Evolutionary conservation across 108 stramenopile species (phyloP), one percentile per base, ranked within the genome.

Genomic region (Skeletonema grethae): DNA sequence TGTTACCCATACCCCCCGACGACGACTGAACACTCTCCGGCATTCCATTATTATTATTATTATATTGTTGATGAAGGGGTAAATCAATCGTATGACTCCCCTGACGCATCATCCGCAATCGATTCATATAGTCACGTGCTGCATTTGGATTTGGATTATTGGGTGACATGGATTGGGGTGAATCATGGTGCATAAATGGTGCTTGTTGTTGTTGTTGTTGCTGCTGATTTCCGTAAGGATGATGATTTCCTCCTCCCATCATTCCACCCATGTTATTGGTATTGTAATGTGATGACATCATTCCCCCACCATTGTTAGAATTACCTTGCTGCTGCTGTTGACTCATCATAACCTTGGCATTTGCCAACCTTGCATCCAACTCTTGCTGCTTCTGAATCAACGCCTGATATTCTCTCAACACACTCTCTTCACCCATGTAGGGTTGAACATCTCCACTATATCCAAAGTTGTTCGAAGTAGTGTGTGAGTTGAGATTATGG

Each of bases 321-420:
- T 48, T 8, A 41, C 63, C 34, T 15, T 62, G 73, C 30, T 36
- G 39, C 20, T 69, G 39, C 22, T 69, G 69, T 18, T 66, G 35
- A 46, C 50, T 65, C 45, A 65, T 75, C 32, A 70, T 69, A 4
- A 24, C 34, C 36, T 70, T 41, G 10, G 62, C 60, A 63, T 25
- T 61, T 4, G 60, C 57, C 56, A 16, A 30, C 15, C 53, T 48
- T 57, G 59, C 18, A 55, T 76, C 57, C 62, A 59, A 28, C 34
- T 82, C 63, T 58, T 65, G 76, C 53, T 84, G 80, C 63, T 77
- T 72, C 22, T 78, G 78, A 57, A 83, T 57, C 24, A 83, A 78
- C 36, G 73, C 70, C 57, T 73, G 61, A 35, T 79, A 79, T 41
- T 79, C 78, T 5, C 63, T 30, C 60, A 79, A 12, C 3, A 79